Base-by-base conservation (phyloP, 2,329 filamentous ascomycete genomes). In the Alternaria longipes region DNA sequence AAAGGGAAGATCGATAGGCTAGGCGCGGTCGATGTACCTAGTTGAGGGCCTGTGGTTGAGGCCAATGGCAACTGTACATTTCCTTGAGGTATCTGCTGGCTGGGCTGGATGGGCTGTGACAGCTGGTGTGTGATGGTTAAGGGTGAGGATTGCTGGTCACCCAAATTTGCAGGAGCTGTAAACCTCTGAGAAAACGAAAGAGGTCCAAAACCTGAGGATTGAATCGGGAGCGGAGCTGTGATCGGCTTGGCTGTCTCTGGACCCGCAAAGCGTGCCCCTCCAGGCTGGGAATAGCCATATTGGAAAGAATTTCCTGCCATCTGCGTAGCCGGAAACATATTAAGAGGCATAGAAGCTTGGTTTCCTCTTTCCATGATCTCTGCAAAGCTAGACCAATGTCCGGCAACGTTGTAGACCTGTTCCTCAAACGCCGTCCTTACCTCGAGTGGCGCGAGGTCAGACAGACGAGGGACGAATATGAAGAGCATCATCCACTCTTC, bases 401-500 rank as follows among this genome's bases (percentile, higher is more conserved):
- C 30, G 14, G 18, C 8, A 3, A 24, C 34, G 12, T 46, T 36
- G 22, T 26, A 9, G 12, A 47, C 30, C 20, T 46, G 53, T 5
- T 36, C n/a, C 20, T 57, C 40, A 32, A 44, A 57, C 11, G 59
- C 54, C 4, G 18, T 11, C n/a, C 14, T 44, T n/a, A 57, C 47
- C 20, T 57, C 47, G 6, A 16, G 34, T 7, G 59, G 59, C 8
- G 42, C 59, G 9, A 42, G 28, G 1, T 42, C 34, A n/a, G 50
- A 22, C 24, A 53, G 47, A 6, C 14, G 11, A 6, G 54, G 54
- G 5, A 49, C 47, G 12, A 61, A 40, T 11, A 30, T 11, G 26
- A 57, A 57, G 49, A 61, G 34, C 22, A 36, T 32, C 9, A 53
- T 42, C 59, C 59, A 61, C 22, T 61, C 59, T 7, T 41, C 22